Evolutionary conservation across 2,329 filamentous ascomycete species (phyloP), one percentile per base, ranked within the genome.

Genomic region (Diaporthe humulicola): DNA sequence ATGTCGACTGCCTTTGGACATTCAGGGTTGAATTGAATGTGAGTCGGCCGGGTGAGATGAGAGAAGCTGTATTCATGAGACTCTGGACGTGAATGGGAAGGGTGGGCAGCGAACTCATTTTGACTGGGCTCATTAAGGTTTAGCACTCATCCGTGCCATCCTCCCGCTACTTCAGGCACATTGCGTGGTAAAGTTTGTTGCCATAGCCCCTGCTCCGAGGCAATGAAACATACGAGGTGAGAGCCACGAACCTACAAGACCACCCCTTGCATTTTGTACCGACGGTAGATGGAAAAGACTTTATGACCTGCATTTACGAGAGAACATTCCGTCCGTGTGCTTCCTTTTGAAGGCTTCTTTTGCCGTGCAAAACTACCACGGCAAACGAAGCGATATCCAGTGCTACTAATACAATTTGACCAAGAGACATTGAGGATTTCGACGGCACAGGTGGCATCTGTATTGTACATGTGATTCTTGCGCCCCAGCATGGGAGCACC

Each of bases 211-310:
- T 69, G 64, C 48, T 28, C 64, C 33, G 64, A 69, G 64, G 33
- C 48, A 69, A 40, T 69, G 64, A 69, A 69, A 69, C 64, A 40
- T 38, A 19, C 48, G 64, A 69, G 48, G 64, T 69, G 64, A 69
- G 64, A 69, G 64, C 64, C 33, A 54, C 33, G 64, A 69, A 69
- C 64, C 33, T 69, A 69, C 64, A 28, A 28, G n/a, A 30, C 22
- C 48, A 69, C 48, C 64, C 64, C 48, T 54, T 28, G 48, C 45
- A 40, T 54, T 17, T 4, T 69, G 64, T 22, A 38, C 64, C 48
- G 48, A 54, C 64, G 64, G 64, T 69, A 54, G 64, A 69, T 69
- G 64, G 28, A 10, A n/a, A 69, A 30, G n/a, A 40, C 48, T 40
- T 69, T 54, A 69, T 54, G 48, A 40, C 64, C 45, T 69, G 64